A percentile compares a stretch with the other conserved stretches of the same genome.
phyloP scores from a whole-genome alignment of 108 stramenopile species.

The Pseudonitzschia delicatissima region DNA sequence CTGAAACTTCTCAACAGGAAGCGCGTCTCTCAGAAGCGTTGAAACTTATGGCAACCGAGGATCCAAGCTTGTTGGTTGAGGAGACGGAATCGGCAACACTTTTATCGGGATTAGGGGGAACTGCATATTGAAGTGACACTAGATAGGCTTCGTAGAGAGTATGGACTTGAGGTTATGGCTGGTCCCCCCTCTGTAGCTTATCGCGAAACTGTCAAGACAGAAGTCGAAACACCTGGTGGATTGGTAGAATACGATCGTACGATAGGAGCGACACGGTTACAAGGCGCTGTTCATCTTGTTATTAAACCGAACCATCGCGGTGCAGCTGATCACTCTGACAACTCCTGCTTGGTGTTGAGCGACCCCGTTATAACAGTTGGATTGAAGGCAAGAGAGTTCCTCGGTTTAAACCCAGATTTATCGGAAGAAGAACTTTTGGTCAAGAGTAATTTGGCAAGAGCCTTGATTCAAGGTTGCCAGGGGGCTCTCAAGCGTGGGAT shows the following conservation, averaged over 20 bases:
- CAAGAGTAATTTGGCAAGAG: slow-evolving; percentile 50
- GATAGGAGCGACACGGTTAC: slow-evolving; percentile 67
- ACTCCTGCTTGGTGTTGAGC: slow-evolving; percentile 47
- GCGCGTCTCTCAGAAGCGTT: slow-evolving; percentile 62
- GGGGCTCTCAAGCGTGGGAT: slow-evolving; percentile 79
- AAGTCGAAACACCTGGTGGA: slow-evolving; percentile 60
- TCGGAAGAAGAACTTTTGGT: slow-evolving; percentile 46
- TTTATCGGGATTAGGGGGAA: slow-evolving; percentile 82
- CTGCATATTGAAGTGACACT: slow-evolving; percentile 84
- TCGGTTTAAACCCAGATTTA: slow-evolving; percentile 52
- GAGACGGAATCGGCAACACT: slow-evolving; percentile 76
- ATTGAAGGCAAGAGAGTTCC: slow-evolving; percentile 47
- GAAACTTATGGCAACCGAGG: slow-evolving; percentile 68
- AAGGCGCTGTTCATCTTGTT: slow-evolving; percentile 61
- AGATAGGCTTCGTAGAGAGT: slow-evolving; percentile 75
- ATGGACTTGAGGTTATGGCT: slow-evolving; percentile 63
- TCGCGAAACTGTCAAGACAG: slow-evolving; percentile 66
- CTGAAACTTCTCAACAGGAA: slow-evolving; percentile 63
- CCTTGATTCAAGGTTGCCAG: slow-evolving; percentile 69
- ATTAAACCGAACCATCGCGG: slow-evolving; percentile 34
- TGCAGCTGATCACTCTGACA: slow-evolving; percentile 14
- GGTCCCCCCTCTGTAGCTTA: slow-evolving; percentile 82
- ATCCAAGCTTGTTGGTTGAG: slow-evolving; percentile 82
- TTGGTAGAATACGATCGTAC: slow-evolving; percentile 75
- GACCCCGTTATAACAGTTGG: slow-evolving; percentile 70